Base-by-base conservation (phyloP, 2,329 filamentous ascomycete species). In the Fusarium sp. region DNA sequence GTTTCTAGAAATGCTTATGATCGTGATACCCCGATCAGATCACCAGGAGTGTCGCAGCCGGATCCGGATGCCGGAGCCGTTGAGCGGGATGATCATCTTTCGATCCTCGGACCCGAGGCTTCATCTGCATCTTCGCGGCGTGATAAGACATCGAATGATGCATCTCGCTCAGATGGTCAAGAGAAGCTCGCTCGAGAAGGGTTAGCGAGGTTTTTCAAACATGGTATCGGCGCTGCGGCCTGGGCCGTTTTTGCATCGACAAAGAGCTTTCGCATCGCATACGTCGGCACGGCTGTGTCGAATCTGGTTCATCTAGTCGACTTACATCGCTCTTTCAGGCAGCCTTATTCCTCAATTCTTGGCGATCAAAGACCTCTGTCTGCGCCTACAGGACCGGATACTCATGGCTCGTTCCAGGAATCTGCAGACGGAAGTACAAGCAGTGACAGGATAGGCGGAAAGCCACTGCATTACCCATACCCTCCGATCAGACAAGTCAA, bases 201-300 rank as follows among this genome's bases (percentile, higher is more conserved):
- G 4, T 41, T 77, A 15, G 72, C 75, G 0, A 72, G 74, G 1
- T 77, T 77, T 60, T 77, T 77, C 41, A 73, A 75, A 1, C 75
- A 78, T 3, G 75, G 75, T 2, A 77, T 77, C 12, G 70, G 71
- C 3, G 74, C 74, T 31, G 75, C 70, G 3, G 75, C 74, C 5
- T 78, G 72, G 72, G 74, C 75, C 20, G 74, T 77, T 30, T 77
- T 77, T 31, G 66, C 70, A 5, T 69, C 72, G 7, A 74, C 74
- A 3, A 68, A 77, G 13, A 77, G 73, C 47, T 78, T 77, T 64
- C 75, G 75, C 11, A 78, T 77, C 4, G 75, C 75, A 3, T 77
- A 77, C 15, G 73, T 77, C 36, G 75, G 75, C 39, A 77, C 75
- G 12, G 70, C 74, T 15, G 75, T 77, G 2, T 77, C 75, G 3